These are phyloP conservation scores for Leucocoprinus gongylophorus DNA, from an alignment of 1,284 basidiomycete species.

Conservation along the genomic window DNA sequence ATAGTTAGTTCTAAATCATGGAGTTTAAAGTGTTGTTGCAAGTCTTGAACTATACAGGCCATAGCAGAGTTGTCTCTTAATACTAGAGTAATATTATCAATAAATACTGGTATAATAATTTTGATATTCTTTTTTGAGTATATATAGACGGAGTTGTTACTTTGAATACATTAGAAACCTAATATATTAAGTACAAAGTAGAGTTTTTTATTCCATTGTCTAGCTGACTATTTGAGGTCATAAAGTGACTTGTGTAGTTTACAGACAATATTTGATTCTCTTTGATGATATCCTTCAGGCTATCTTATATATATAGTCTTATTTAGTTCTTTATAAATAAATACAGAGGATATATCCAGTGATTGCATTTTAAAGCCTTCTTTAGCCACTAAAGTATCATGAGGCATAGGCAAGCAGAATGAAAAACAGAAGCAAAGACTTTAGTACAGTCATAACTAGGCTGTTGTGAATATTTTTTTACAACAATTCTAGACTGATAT, in stretches of 20 bases:
- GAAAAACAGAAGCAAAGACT: constrained; percentile 2
- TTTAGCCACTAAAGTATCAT: not conserved
- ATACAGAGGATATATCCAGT: not conserved
- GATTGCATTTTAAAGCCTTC: no score
- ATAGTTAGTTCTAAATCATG: not conserved
- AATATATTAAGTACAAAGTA: not conserved
- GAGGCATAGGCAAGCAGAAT: not conserved
- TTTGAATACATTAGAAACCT: not conserved
- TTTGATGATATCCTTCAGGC: not conserved
- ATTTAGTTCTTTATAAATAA: not conserved
- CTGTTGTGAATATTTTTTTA: not conserved
- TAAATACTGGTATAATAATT: not conserved
- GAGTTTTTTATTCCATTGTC: no score
- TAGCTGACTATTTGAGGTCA: not conserved
- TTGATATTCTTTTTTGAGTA: not conserved
- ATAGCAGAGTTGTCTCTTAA: not conserved
- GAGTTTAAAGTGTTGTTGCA: not conserved
- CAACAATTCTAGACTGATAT: constrained; percentile 3
- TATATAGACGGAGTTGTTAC: not conserved
- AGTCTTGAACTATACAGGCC: not conserved
- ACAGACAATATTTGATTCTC: not conserved
- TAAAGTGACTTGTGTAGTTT: not conserved
- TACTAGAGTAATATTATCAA: not conserved
- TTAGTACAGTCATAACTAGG: constrained; percentile 1
- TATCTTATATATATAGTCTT: not conserved